Conservation (phyloP, 352 stramenopile genomes). For the Phytopythium litorale region DNA sequence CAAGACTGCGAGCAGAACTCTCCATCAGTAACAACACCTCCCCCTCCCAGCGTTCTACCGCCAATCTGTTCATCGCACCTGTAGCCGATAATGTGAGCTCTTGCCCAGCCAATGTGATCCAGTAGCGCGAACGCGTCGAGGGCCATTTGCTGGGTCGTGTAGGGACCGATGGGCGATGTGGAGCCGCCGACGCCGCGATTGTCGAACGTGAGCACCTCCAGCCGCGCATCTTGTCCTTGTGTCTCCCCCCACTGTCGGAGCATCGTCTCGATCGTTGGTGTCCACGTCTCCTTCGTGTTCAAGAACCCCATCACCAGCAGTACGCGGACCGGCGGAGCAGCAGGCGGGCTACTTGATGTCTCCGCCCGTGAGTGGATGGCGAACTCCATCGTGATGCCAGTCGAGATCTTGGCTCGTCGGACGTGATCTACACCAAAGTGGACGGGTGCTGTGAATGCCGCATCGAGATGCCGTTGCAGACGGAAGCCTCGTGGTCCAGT, state of each 20-base stretch:
- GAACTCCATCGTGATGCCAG: constrained; percentile 38
- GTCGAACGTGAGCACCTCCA: constrained; percentile 39
- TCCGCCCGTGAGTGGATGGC: constrained; percentile 18
- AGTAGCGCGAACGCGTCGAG: constrained; percentile 31
- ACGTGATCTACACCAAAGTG: constrained; percentile 24
- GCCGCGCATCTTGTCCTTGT: constrained; percentile 9
- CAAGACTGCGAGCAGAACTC: constrained; percentile 17
- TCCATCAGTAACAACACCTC: too few relatives aligned
- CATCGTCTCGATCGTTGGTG: constrained; percentile 31
- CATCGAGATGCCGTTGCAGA: constrained; percentile 23
- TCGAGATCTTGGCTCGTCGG: constrained; percentile 19
- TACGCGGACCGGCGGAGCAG: constrained; percentile 15
- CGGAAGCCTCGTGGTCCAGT: constrained; percentile 10
- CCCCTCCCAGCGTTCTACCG: too few relatives aligned
- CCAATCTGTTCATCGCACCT: constrained; percentile 7
- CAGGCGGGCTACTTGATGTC: not conserved
- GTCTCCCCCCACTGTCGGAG: constrained; percentile 24
- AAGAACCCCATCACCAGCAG: constrained; percentile 45
- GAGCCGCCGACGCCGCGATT: constrained; percentile 42
- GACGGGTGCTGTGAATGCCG: constrained; percentile 18
- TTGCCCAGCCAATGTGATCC: constrained; percentile 34
- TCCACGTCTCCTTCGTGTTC: constrained; percentile 40
- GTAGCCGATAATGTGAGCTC: constrained; percentile 34
- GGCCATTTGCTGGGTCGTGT: constrained; percentile 41
- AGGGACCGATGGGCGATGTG: constrained; percentile 27